Evolutionary conservation across 495 filamentous ascomycete species (phyloP).

Genomic region (Sordaria brevicollis): DNA sequence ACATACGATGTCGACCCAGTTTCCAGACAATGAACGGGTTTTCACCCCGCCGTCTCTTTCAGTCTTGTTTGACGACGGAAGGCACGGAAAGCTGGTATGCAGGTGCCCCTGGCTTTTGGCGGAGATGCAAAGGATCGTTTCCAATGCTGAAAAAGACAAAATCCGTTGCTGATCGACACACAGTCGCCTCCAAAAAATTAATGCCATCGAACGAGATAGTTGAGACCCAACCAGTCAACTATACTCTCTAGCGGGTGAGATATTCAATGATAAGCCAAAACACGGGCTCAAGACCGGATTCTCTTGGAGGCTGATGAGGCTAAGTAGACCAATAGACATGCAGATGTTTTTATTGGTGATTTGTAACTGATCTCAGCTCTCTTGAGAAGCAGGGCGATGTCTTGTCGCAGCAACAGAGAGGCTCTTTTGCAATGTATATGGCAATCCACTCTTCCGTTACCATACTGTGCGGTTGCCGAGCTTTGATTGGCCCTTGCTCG

Average conservation of each 20-base stretch:
- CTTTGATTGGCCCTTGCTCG: background rate
- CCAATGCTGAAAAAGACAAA: background rate
- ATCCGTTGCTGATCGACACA: background rate
- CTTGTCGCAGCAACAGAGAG: background rate
- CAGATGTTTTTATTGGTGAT: background rate
- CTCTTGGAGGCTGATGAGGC: background rate
- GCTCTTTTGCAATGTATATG: background rate
- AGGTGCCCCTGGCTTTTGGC: background rate
- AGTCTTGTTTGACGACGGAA: background rate
- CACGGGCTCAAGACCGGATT: background rate
- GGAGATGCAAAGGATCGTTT: background rate
- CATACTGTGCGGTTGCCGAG: background rate
- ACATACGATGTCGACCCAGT: background rate
- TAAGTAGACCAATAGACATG: background rate
- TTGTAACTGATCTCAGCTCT: background rate
- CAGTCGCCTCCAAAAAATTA: background rate
- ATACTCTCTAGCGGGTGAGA: background rate
- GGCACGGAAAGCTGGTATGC: background rate
- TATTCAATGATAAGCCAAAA: background rate
- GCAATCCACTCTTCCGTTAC: background rate
- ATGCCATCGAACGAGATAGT: background rate
- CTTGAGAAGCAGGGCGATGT: background rate
- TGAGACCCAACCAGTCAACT: background rate
- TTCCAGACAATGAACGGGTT: background rate
- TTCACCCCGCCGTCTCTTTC: background rate